phyloP scores from a whole-genome alignment of 1,139 yeast genomes.

The Ashbya aceris region DNA sequence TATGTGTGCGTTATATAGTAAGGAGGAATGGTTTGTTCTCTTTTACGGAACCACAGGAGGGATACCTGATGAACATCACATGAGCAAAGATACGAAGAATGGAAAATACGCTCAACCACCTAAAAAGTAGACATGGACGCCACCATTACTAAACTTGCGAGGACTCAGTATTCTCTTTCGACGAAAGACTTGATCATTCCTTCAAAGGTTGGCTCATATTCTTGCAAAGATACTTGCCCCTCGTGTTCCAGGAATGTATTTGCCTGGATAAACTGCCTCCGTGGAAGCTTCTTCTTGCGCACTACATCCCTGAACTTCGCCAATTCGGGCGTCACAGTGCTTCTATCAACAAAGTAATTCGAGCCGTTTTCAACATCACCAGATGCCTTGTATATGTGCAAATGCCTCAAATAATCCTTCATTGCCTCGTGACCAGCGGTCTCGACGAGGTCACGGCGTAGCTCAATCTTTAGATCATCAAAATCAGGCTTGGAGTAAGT shows the following conservation, averaged over 20 bases:
- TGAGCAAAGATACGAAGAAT: too few species aligned
- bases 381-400: slow-evolving; percentile 71
- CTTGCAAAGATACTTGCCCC: slow-evolving; percentile 45
- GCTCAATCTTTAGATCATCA: slow-evolving; percentile 48
- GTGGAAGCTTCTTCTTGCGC: slow-evolving; percentile 62
- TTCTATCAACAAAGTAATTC: slow-evolving; percentile 52
- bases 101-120: background rate
- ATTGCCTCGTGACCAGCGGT: slow-evolving; percentile 66
- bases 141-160: too few species aligned
- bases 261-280: slow-evolving; percentile 78
- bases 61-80: too few species aligned
- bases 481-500: slow-evolving; percentile 37
- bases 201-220: slow-evolving; percentile 62
- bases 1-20: too few species aligned
- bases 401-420: slow-evolving; percentile 57
- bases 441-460: slow-evolving; percentile 54
- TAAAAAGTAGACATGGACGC: background rate
- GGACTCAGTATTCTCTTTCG: slow-evolving; percentile 40
- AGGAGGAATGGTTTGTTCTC: too few species aligned
- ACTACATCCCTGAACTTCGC: slow-evolving; percentile 61
- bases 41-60: too few species aligned
- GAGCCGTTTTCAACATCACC: slow-evolving; percentile 62
- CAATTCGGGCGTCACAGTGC: slow-evolving; percentile 55
- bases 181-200: slow-evolving; percentile 74
- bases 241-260: slow-evolving; percentile 42